Evolutionary conservation across 257 asterid species (phyloP).

Genomic region (Gynochthodes officinalis): DNA sequence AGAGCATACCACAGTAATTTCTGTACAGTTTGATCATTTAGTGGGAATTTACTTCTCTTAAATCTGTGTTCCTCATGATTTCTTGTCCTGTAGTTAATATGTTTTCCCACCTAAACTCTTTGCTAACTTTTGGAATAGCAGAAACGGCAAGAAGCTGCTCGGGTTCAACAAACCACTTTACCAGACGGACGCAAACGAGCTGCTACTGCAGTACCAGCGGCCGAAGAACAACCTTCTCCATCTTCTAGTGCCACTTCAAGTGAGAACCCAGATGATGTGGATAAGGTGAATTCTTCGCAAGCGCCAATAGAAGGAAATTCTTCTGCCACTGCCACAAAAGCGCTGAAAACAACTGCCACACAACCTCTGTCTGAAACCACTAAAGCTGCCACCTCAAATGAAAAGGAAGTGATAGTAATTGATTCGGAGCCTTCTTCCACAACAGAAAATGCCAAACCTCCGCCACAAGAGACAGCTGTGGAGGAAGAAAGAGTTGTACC

Average conservation of each 20-base stretch:
- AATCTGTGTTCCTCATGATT: background rate
- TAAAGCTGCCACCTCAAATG: conserved; percentile 32
- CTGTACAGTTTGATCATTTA: too few species aligned
- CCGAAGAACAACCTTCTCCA: conserved; percentile 40
- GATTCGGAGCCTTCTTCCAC: conserved; percentile 34
- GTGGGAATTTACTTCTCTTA: too few species aligned
- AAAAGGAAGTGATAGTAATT: conserved; percentile 39
- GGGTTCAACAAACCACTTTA: conserved; percentile 32
- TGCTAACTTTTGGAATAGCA: conserved; percentile 9
- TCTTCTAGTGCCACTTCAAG: conserved; percentile 39
- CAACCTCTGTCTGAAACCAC: conserved; percentile 27
- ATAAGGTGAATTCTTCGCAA: conserved; percentile 39
- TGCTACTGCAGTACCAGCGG: conserved; percentile 28
- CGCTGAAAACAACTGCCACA: conserved; percentile 45
- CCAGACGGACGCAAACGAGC: conserved; percentile 35
- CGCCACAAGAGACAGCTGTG: conserved; percentile 25
- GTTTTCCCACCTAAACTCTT: background rate
- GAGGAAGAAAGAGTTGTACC: conserved; percentile 51
- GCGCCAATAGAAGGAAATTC: conserved; percentile 31
- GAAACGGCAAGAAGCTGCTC: conserved; percentile 33
- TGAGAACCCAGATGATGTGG: conserved; percentile 44
- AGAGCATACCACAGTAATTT: too few species aligned
- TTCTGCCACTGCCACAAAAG: conserved; percentile 31
- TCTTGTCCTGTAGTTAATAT: background rate
- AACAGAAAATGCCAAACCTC: conserved; percentile 28